phyloP scores from a whole-genome alignment of 2,329 filamentous ascomycete species.

The Trichoderma simmonsii region DNA sequence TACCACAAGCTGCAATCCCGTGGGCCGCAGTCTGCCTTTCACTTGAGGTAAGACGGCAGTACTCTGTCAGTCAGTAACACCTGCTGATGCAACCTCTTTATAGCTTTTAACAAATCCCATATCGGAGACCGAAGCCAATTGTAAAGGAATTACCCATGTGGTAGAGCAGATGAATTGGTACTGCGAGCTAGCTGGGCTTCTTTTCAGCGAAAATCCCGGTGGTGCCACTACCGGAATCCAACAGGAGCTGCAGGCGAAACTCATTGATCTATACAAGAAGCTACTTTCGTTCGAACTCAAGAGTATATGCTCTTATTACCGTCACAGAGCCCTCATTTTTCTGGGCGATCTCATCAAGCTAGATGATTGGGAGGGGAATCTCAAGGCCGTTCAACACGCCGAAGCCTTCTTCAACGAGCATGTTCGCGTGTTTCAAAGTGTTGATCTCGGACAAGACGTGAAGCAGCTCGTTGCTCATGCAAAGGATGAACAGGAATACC shows the following conservation, averaged over 20 bases:
- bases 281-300: constrained; percentile 41
- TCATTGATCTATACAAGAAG: constrained; percentile 37
- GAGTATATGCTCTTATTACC: constrained; percentile 37
- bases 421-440: constrained; percentile 14
- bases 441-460: constrained; percentile 11
- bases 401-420: constrained; percentile 25
- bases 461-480: constrained; percentile 3
- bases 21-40: constrained; percentile 36
- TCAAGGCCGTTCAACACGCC: constrained; percentile 28
- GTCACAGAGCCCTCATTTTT: constrained; percentile 28
- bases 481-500: background rate
- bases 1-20: constrained; percentile 35
- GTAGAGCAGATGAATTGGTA: background rate
- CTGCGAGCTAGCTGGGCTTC: background rate
- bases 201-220: constrained; percentile 14
- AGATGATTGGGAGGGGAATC: constrained; percentile 34
- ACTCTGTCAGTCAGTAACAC: too few relatives aligned
- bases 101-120: background rate
- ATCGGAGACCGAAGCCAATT: constrained; percentile 11
- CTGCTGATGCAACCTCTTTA: background rate
- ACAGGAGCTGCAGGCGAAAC: background rate
- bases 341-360: constrained; percentile 30
- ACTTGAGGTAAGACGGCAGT: constrained; percentile 30
- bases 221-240: background rate
- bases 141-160: background rate